phyloP scores from a whole-genome alignment of 2,329 filamentous ascomycete genomes.

The Microthyrium microscopicum region DNA sequence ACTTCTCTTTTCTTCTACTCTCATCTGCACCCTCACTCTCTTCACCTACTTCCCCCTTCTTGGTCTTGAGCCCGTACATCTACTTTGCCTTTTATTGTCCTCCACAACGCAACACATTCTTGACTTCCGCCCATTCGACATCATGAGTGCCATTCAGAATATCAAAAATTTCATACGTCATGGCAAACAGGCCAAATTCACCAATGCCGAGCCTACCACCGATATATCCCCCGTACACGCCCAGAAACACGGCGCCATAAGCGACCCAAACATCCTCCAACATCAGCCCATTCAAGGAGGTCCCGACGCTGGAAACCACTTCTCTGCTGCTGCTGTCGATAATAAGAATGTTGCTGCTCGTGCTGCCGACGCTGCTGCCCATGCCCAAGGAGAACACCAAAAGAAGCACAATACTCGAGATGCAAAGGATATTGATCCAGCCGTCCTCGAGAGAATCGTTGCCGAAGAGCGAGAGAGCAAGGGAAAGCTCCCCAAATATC shows the following conservation, averaged over 20 bases:
- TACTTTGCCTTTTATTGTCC: neutral
- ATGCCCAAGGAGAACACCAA: slow-evolving; percentile 46
- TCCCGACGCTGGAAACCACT: slow-evolving; percentile 36
- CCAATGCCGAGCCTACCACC: slow-evolving; percentile 45
- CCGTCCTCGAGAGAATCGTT: slow-evolving; percentile 68
- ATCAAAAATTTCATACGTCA: slow-evolving; percentile 97
- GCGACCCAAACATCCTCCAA: slow-evolving; percentile 44
- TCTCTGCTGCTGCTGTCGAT: slow-evolving; percentile 44
- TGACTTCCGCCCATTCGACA: slow-evolving; percentile 10
- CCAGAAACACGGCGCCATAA: slow-evolving; percentile 41
- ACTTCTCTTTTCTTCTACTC: too few relatives aligned
- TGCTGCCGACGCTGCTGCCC: slow-evolving; percentile 47
- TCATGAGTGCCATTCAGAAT: slow-evolving; percentile 69
- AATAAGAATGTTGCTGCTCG: slow-evolving; percentile 51
- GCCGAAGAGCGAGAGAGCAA: slow-evolving; percentile 80
- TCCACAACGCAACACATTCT: neutral
- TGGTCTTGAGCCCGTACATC: too few relatives aligned
- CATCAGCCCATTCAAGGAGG: slow-evolving; percentile 35
- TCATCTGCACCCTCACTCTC: neutral
- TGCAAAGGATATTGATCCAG: slow-evolving; percentile 36
- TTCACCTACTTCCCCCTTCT: too few relatives aligned
- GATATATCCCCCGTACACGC: slow-evolving; percentile 48
- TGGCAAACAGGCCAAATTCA: slow-evolving; percentile 78
- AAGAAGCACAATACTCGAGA: slow-evolving; percentile 29
- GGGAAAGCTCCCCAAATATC: slow-evolving; percentile 72